Conservation (phyloP, 352 stramenopile species). For the Phytophthora syringae region DNA sequence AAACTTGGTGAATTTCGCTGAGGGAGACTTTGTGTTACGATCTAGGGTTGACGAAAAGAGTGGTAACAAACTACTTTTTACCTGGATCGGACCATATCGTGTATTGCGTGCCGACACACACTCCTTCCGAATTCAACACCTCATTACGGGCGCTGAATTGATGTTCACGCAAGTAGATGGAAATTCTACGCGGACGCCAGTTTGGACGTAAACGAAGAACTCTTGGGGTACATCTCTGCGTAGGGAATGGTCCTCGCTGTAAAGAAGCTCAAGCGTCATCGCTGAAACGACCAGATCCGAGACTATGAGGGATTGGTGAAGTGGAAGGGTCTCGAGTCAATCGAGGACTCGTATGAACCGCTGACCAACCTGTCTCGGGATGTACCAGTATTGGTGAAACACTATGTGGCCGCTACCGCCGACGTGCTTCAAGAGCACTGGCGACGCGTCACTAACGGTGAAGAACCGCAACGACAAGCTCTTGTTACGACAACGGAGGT, state of each 20-base stretch:
- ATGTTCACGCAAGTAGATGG: constrained; percentile 8
- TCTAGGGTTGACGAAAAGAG: constrained; percentile 13
- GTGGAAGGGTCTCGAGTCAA: constrained; percentile 8
- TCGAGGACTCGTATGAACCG: constrained; percentile 5
- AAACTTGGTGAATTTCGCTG: constrained; percentile 1
- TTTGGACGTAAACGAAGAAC: constrained; percentile 9
- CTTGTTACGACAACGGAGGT: background rate
- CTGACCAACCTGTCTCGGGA: background rate
- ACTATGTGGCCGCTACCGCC: background rate
- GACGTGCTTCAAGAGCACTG: background rate
- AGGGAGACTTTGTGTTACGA: too few relatives aligned
- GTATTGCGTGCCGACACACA: too few relatives aligned
- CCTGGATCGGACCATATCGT: constrained; percentile 3
- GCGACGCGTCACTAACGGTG: background rate
- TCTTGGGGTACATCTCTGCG: constrained; percentile 6
- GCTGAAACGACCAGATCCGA: too few relatives aligned
- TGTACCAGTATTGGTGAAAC: background rate
- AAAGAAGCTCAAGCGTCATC: background rate
- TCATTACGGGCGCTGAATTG: too few relatives aligned
- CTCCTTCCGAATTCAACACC: too few relatives aligned
- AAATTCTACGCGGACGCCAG: constrained; percentile 16
- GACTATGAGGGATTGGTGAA: constrained; percentile 11
- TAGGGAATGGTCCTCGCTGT: constrained; percentile 10
- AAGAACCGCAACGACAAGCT: background rate
- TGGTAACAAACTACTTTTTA: constrained; percentile 6